Evolutionary conservation across 2,329 filamentous ascomycete genomes (phyloP).

Genomic region (Trichoderma atrobrunneum): DNA sequence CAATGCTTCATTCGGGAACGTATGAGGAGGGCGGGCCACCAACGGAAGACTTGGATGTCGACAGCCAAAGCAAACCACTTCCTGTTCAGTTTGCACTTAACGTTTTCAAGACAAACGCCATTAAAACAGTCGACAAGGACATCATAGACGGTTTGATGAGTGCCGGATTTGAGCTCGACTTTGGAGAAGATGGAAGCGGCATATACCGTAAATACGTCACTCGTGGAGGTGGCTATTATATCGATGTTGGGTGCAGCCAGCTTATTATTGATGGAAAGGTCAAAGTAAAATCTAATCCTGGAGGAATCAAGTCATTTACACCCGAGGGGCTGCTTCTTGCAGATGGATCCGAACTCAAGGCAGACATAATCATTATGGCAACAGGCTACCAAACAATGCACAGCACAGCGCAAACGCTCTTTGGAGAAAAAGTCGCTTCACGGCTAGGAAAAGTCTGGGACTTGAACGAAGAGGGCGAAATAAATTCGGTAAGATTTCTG

Average conservation of each 20-base stretch:
- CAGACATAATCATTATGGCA: background rate
- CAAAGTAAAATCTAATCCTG: background rate
- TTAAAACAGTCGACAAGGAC: background rate
- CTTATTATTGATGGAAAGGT: constrained; percentile 2
- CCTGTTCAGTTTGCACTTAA: background rate
- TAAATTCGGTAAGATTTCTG: constrained; percentile 41
- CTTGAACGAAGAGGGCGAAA: constrained; percentile 55
- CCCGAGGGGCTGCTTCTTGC: background rate
- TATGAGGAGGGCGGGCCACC: constrained; percentile 6
- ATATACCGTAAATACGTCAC: constrained; percentile 7
- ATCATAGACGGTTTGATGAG: background rate
- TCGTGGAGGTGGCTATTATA: background rate
- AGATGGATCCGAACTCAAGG: background rate
- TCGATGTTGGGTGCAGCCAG: constrained; percentile 1
- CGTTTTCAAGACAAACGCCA: background rate
- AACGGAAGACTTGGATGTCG: background rate
- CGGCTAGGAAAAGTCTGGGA: constrained; percentile 59
- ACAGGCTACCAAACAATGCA: constrained; percentile 1
- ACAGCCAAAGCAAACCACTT: background rate
- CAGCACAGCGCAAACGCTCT: background rate
- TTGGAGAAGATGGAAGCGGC: background rate
- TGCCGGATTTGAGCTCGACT: constrained; percentile 1
- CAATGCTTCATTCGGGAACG: background rate
- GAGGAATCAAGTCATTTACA: background rate
- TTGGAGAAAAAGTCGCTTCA: background rate